Evolutionary conservation across 495 filamentous ascomycete species (phyloP).

Genomic region (Trichoderma parareesei): DNA sequence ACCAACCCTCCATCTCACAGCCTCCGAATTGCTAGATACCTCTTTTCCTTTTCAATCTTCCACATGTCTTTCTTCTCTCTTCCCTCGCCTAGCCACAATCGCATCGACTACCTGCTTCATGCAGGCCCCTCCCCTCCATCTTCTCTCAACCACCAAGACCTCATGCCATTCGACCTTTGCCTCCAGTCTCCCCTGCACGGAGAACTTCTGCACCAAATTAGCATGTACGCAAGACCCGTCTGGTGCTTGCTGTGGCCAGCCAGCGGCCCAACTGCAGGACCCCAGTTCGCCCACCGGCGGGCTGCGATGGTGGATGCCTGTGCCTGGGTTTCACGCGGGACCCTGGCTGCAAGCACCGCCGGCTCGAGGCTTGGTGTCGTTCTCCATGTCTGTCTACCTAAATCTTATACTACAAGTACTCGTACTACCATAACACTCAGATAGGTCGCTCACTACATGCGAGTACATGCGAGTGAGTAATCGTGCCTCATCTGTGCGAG

Average conservation of each 20-base stretch:
- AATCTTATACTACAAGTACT: neutral
- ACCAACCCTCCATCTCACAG: neutral
- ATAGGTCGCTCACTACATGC: neutral
- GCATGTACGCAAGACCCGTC: neutral
- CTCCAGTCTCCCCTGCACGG: neutral
- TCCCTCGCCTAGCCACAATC: neutral
- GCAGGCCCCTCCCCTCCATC: neutral
- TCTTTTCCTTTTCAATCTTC: neutral
- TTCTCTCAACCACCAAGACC: neutral
- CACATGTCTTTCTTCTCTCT: neutral
- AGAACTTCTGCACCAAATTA: constrained; percentile 2
- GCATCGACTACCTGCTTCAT: neutral
- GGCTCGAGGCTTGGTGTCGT: neutral
- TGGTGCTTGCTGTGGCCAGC: neutral
- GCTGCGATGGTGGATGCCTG: neutral
- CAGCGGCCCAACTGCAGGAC: too few relatives aligned
- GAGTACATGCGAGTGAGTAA: neutral
- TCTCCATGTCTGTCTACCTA: neutral
- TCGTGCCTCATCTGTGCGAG: too few relatives aligned
- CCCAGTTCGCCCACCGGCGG: neutral
- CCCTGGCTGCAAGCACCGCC: neutral
- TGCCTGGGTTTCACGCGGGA: constrained; percentile 8
- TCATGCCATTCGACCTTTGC: neutral
- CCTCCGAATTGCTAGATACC: neutral
- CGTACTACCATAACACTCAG: neutral